Percentiles rank a stretch among this genome's conserved stretches.
phyloP scores from a whole-genome alignment of 2,329 filamentous ascomycete species.

The Cladosporium oxysporum region DNA sequence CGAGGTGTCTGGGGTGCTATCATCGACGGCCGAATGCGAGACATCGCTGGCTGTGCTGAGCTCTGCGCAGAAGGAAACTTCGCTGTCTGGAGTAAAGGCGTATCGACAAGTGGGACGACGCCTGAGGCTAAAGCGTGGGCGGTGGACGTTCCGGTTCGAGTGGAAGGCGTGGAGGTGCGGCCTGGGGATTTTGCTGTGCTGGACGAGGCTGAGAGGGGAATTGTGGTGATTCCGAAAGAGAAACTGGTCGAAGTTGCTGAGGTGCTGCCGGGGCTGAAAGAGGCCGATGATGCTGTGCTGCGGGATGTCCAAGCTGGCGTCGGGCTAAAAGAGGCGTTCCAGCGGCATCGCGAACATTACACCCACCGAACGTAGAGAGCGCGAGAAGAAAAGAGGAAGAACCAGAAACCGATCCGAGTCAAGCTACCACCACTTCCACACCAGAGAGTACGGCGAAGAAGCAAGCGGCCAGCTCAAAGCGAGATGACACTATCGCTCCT shows the following conservation, averaged over 20 bases:
- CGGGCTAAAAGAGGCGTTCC: slow-evolving; percentile 67
- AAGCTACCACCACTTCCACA: not conserved
- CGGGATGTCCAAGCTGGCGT: slow-evolving; percentile 64
- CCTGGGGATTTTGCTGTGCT: slow-evolving; percentile 69
- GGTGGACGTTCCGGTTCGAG: slow-evolving; percentile 43
- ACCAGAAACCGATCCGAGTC: not conserved
- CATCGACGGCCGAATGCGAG: slow-evolving; percentile 68
- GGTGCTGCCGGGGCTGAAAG: slow-evolving; percentile 55
- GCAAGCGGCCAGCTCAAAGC: not conserved
- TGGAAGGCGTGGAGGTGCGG: slow-evolving; percentile 41
- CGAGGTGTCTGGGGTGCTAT: slow-evolving; percentile 63
- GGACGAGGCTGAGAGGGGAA: slow-evolving; percentile 66
- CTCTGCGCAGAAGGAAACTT: slow-evolving; percentile 41
- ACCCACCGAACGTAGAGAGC: not conserved
- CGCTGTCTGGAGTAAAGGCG: slow-evolving; percentile 58
- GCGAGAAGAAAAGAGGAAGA: not conserved
- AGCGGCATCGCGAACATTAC: slow-evolving; percentile 46
- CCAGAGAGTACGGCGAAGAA: not conserved
- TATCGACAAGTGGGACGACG: slow-evolving; percentile 60
- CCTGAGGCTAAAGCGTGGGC: slow-evolving; percentile 60
- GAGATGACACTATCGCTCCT: slow-evolving; percentile 14
- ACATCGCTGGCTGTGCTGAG: slow-evolving; percentile 55
- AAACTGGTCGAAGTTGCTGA: slow-evolving; percentile 62
- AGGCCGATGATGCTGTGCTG: slow-evolving; percentile 47
- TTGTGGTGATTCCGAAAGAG: slow-evolving; percentile 66